Conservation (phyloP, 2,329 filamentous ascomycete species). For the Diaporthe sp. region DNA sequence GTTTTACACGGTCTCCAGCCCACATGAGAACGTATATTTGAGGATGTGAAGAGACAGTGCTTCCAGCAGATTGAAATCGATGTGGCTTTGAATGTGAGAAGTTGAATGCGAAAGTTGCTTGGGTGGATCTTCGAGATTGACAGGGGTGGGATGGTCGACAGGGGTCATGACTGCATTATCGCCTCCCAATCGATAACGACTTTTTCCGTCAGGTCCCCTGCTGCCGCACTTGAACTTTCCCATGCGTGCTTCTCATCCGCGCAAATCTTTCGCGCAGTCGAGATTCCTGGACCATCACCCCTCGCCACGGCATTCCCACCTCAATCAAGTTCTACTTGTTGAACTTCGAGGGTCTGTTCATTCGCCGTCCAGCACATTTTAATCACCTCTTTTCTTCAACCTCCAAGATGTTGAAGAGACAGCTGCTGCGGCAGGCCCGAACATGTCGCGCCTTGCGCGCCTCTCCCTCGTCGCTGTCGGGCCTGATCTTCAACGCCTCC, state of each 20-base stretch:
- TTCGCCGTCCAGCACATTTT: background rate
- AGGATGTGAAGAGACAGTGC: background rate
- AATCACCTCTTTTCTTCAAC: background rate
- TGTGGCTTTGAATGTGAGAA: background rate
- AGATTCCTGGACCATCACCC: background rate
- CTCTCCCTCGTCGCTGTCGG: conserved; percentile 33
- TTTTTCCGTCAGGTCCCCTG: conserved; percentile 22
- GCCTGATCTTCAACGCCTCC: conserved; percentile 24
- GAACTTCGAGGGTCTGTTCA: background rate
- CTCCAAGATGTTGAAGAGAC: conserved; percentile 39
- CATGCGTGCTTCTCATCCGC: conserved; percentile 4
- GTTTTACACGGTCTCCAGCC: background rate
- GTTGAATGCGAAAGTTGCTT: background rate
- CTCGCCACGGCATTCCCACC: conserved; percentile 8
- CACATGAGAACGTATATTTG: background rate
- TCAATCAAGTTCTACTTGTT: background rate
- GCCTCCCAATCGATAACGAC: conserved; percentile 29
- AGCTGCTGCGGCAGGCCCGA: conserved; percentile 38
- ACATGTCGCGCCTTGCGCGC: conserved; percentile 37
- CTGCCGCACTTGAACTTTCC: conserved; percentile 7
- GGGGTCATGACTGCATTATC: background rate
- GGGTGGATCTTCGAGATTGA: background rate
- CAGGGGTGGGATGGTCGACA: background rate
- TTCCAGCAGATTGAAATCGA: background rate
- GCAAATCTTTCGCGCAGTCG: conserved; percentile 19